Base-by-base conservation (phyloP, 345 rosid genomes). In the Raphanus raphanistrum region DNA sequence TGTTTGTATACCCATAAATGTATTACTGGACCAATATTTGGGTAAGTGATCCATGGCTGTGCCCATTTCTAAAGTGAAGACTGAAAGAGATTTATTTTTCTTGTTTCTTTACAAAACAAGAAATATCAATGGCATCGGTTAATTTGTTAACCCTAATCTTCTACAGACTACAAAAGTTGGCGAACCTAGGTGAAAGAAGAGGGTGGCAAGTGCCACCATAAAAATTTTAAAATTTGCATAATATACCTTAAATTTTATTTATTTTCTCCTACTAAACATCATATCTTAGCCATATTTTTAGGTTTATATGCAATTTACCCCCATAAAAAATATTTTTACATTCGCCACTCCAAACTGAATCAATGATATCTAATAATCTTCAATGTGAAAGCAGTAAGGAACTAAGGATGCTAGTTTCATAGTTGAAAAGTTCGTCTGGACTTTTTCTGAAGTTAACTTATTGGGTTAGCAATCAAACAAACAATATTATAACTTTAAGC, bases 21-120 rank as follows among this genome's bases (percentile, higher is more conserved):
- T 55, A 43, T 25, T 35, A 35, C 36, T 76, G 80, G 80, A 76
- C 75, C 75, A 76, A 76, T 27, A 16, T 48, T 48, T 16, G 10
- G 12, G 33, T 8, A 61, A 43, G 16, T 68, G 41, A 8, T 12
- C 27, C 10, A 63, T 17, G 4, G 52, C 31, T 26, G 63, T 59
- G 33, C 63, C 63, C 63, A 59, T 10, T 27, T 29, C 16, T 59
- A 59, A 27, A 27, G 31, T 27, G 33, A 59, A 59, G 63, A 59
- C 27, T 16, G 67, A 68, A 76, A 76, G 63, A 12, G 31, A 25
- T 3, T 48, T 48, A 5, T 0, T 2, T 57, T 57, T 9, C 11
- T 25, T 57, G 9, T 17, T 21, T 3, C 52, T 12, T 13, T 43
- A 12, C 55, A 48, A 48, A 55, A 55, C 2, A 60, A 60, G 36